Percentiles rank a stretch among this genome's conserved stretches.
These are phyloP conservation scores for Globisporangium canariense DNA, from an alignment of 352 stramenopile species.

Conservation along the genomic window DNA sequence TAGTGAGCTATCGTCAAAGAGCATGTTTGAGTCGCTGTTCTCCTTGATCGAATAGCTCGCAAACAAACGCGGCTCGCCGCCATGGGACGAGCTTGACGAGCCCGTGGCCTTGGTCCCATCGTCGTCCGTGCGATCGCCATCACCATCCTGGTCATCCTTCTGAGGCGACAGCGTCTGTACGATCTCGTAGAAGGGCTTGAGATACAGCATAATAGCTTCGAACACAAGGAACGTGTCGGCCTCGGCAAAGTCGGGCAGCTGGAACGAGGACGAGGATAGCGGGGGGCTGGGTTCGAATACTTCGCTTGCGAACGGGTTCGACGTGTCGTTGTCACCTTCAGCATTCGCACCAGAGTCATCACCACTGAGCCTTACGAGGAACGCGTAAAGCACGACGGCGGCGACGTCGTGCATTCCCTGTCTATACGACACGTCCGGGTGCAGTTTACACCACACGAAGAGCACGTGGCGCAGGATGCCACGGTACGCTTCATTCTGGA, in stretches of 20 bases:
- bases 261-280: neutral
- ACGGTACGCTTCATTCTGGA: slow-evolving; percentile 67
- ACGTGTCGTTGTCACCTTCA: neutral
- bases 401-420: slow-evolving; percentile 86
- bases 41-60: slow-evolving; percentile 23
- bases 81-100: slow-evolving; percentile 9
- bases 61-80: slow-evolving; percentile 24
- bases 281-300: neutral
- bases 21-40: slow-evolving; percentile 16
- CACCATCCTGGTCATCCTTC: neutral
- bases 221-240: slow-evolving; percentile 72
- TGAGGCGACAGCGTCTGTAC: slow-evolving; percentile 32
- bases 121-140: neutral
- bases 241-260: slow-evolving; percentile 44
- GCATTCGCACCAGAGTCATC: neutral
- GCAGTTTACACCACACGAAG: slow-evolving; percentile 81
- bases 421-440: slow-evolving; percentile 78
- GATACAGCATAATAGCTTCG: slow-evolving; percentile 71
- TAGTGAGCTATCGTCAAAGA: slow-evolving; percentile 4
- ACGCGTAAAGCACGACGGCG: slow-evolving; percentile 73
- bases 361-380: slow-evolving; percentile 23
- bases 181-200: slow-evolving; percentile 78
- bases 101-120: neutral
- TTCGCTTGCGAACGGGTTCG: slow-evolving; percentile 20
- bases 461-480: slow-evolving; percentile 68